Evolutionary conservation across 1,284 basidiomycete species (phyloP), one percentile per base, ranked within the genome.

Genomic region (Rhodotorula glutinis): DNA sequence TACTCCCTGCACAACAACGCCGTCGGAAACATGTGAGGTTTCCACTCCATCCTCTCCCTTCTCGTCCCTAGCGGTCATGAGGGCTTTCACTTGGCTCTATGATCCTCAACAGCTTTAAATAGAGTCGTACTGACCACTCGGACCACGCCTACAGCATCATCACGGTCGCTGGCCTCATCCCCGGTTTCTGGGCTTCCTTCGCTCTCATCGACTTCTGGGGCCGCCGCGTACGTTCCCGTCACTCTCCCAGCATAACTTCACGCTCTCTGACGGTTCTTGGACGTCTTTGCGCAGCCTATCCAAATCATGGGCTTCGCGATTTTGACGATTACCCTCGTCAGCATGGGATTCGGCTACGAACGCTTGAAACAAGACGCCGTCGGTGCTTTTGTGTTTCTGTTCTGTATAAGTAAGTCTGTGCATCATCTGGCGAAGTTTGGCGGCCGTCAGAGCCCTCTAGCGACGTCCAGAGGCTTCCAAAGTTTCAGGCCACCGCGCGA

Each of bases 131-230:
- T 44, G 43, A 44, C 43, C 14, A 19, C 17, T 16, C 14, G 14
- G 43, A 16, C 8, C 17, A 9, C 21, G 17, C 5, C 43, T 44
- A 16, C 43, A 44, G 43, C 71, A 86, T 91, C 72, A 80, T 91
- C 51, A 83, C 87, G 16, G 82, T 83, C 55, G 80, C 76, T 78
- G 79, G 77, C 65, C 80, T 89, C 63, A 85, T 90, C 62, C 88
- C 88, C 7, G 88, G 88, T 3, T 90, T 89, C 81, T 89, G 85
- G 82, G 83, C 79, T n/a, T 76, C 85, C 13, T 88, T 89, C 82
- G 72, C 86, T 43, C 79, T 88, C 76, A 85, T 90, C 75, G 88
- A 90, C 76, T 76, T 76, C 2, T 87, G 87, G 86, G 88, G 88
- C 29, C 58, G 47, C 14, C 56, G 56, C 43, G 27, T 53, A 25